These are phyloP conservation scores for Zoysia matrella DNA, from an alignment of 202 grass and related monocot genomes.

Conservation along the genomic window DNA sequence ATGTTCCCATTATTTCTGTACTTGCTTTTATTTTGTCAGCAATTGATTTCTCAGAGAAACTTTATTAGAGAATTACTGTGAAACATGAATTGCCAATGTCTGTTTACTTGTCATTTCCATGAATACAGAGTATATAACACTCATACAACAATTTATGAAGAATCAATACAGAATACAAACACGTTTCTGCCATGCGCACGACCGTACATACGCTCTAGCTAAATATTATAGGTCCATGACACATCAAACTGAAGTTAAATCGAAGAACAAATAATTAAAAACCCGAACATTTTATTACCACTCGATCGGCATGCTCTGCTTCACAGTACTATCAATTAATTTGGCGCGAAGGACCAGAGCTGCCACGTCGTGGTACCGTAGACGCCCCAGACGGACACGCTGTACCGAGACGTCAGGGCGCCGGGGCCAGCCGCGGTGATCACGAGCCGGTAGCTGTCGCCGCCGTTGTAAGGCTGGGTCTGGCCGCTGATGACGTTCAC, in stretches of 20 bases:
- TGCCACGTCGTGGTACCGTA: conserved; percentile 17
- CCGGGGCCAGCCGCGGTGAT: conserved; percentile 9
- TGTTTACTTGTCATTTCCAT: background rate
- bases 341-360: conserved; percentile 33
- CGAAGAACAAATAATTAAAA: background rate
- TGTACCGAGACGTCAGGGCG: background rate
- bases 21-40: no score
- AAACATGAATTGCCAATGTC: background rate
- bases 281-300: background rate
- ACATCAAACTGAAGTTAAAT: background rate
- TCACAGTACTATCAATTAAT: background rate
- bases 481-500: conserved; percentile 21
- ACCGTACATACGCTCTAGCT: background rate
- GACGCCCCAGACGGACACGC: conserved; percentile 29
- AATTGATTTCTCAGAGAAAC: no score
- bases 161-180: background rate
- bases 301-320: background rate
- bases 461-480: conserved; percentile 3
- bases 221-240: background rate
- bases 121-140: background rate
- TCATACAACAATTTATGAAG: background rate
- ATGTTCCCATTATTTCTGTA: no score
- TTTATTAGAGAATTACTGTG: no score
- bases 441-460: conserved; percentile 27
- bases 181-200: background rate